Evolutionary conservation across 2,329 filamentous ascomycete species (phyloP).

Genomic region (Verticillium tricorpus): DNA sequence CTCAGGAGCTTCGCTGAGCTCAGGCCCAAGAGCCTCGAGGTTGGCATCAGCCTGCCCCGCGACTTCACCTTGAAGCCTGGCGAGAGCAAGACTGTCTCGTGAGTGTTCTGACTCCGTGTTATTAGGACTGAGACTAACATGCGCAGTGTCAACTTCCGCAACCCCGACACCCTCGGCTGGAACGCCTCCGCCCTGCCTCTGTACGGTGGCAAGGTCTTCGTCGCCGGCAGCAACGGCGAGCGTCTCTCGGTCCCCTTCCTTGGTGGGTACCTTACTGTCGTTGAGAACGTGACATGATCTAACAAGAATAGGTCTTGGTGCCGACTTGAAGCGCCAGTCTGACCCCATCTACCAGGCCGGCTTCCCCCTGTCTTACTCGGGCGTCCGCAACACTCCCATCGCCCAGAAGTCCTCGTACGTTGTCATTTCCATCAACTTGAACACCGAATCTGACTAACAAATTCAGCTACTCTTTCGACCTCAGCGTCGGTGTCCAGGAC

Average conservation of each 20-base stretch:
- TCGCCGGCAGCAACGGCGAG: constrained; percentile 25
- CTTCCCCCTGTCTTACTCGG: constrained; percentile 10
- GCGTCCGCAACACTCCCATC: constrained; percentile 6
- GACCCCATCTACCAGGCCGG: constrained; percentile 14
- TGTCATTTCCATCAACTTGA: neutral
- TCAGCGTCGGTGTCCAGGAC: constrained; percentile 12
- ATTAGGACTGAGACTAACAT: neutral
- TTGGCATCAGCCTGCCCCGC: constrained; percentile 15
- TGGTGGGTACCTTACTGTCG: constrained; percentile 10
- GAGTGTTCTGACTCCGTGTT: constrained; percentile 22
- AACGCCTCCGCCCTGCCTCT: constrained; percentile 21
- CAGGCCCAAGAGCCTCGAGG: constrained; percentile 12
- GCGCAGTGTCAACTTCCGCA: constrained; percentile 21
- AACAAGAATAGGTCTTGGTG: constrained; percentile 13
- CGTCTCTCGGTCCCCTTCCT: constrained; percentile 26
- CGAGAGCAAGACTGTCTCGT: constrained; percentile 19
- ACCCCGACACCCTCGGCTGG: constrained; percentile 20
- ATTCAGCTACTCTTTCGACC: constrained; percentile 9
- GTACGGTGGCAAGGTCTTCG: constrained; percentile 28
- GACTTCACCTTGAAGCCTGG: constrained; percentile 19
- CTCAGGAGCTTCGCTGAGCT: constrained; percentile 18
- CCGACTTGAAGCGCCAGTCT: constrained; percentile 17
- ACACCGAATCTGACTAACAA: neutral
- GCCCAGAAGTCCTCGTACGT: constrained; percentile 1
- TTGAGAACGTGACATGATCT: neutral